Evolutionary conservation across 192 early-diverging fungal species (phyloP), one percentile per base, ranked within the genome.

Genomic region (Podila minutissima): DNA sequence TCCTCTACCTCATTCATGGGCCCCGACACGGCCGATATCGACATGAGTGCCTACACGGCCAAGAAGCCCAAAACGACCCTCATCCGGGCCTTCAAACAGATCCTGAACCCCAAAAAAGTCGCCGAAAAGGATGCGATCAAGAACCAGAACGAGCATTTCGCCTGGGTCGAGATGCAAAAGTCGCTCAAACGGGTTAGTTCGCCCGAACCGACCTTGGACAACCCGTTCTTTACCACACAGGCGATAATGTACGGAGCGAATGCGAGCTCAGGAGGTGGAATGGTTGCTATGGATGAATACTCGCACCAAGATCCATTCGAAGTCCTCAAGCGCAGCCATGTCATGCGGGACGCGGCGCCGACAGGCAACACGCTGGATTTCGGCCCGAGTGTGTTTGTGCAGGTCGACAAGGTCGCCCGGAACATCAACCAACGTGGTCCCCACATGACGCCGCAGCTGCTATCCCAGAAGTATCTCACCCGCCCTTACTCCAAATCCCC

Each of bases 391-490:
- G 24, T 66, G 46, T 94, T 91, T 85, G 67, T 65, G 32, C 89
- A 91, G 66, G 85, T 94, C 7, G 91, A 94, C 73, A 85, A 86
- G 19, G 90, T 92, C 62, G 91, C 91, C 50, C 75, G 86, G 17
- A 90, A 88, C 76, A 86, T 94, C 2, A 88, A 90, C 67, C 88
- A 91, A 58, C 75, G 86, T 20, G 89, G 90, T 0, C 82, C 72
- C 10, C 86, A 87, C 49, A 71, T 94, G 41, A 94, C 89, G 0
- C 88, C 90, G 22, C 88, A 89, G 13, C 59, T 88, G 1, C 66
- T 94, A 35, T 88, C 91, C 5, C 88, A 88, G 28, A 90, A 89
- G 84, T 91, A 89, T 57, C 76, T 94, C 13, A 87, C 86, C 4
- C 87, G 92, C 37, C 92, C 92, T 1, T 94, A 92, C 59, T 73